phyloP scores from a whole-genome alignment of 495 filamentous ascomycete genomes.

The Acidomyces sp. region DNA sequence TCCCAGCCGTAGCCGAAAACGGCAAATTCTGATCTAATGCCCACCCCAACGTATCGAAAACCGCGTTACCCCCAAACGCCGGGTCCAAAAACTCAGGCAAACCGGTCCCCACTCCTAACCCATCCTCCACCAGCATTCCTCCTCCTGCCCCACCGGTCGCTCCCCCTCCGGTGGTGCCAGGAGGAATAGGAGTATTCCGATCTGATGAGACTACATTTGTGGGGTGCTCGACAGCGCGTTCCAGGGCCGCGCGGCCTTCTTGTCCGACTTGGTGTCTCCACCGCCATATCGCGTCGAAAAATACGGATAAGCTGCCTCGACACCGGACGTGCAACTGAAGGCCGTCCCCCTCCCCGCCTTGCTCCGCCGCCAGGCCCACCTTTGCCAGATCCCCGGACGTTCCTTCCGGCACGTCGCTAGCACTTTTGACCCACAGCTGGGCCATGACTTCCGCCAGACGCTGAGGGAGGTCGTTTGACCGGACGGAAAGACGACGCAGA shows the following conservation, averaged over 20 bases:
- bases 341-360: slow-evolving; percentile 21
- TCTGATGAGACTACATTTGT: slow-evolving; percentile 8
- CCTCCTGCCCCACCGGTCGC: neutral
- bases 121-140: slow-evolving; percentile 22
- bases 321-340: slow-evolving; percentile 77
- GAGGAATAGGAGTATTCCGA: slow-evolving; percentile 15
- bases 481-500: slow-evolving; percentile 64
- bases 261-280: slow-evolving; percentile 44
- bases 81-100: slow-evolving; percentile 31
- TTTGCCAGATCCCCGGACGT: too few species aligned
- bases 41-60: slow-evolving; percentile 85
- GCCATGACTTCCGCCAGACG: slow-evolving; percentile 79
- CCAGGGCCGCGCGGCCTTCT: slow-evolving; percentile 11
- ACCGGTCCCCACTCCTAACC: too few species aligned
- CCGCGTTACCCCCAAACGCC: slow-evolving; percentile 47
- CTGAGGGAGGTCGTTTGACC: slow-evolving; percentile 72
- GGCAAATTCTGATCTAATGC: slow-evolving; percentile 74
- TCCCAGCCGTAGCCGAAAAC: too few species aligned
- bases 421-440: slow-evolving; percentile 75
- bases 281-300: slow-evolving; percentile 86
- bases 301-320: slow-evolving; percentile 83
- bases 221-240: slow-evolving; percentile 17
- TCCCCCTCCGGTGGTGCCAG: neutral
- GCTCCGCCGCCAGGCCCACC: slow-evolving; percentile 38
- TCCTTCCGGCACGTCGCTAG: too few species aligned